These are phyloP conservation scores for Monilinia aucupariae DNA, from an alignment of 2,329 filamentous ascomycete genomes.

Conservation along the genomic window DNA sequence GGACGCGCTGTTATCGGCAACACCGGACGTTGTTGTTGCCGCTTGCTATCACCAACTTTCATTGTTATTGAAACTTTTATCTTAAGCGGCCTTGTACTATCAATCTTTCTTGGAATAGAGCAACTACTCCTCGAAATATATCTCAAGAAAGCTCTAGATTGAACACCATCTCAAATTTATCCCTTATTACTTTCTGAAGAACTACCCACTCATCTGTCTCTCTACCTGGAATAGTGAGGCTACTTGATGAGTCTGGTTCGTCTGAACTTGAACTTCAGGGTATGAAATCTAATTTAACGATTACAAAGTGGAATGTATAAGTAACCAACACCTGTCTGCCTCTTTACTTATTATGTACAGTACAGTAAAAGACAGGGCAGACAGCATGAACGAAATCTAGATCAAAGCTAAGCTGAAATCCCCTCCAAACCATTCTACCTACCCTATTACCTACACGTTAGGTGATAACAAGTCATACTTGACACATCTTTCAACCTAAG, in stretches of 20 bases:
- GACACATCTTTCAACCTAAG: constrained; percentile 20
- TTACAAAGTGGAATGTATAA: background rate
- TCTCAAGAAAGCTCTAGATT: background rate
- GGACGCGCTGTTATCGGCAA: background rate
- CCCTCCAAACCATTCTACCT: constrained; percentile 5
- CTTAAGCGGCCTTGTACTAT: background rate
- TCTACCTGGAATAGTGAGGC: background rate
- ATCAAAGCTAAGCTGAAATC: background rate
- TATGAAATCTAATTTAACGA: background rate
- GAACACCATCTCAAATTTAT: background rate
- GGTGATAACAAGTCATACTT: constrained; percentile 23
- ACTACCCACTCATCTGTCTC: background rate
- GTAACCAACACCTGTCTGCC: background rate
- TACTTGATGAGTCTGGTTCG: background rate
- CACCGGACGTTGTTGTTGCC: constrained; percentile 1
- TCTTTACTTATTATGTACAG: background rate
- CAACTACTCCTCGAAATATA: background rate
- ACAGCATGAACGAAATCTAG: background rate
- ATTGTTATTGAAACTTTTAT: background rate
- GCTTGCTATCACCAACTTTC: background rate
- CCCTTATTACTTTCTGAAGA: background rate
- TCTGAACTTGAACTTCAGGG: background rate
- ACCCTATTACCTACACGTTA: constrained; percentile 16
- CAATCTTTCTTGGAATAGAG: background rate
- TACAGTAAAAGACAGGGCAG: background rate